A percentile compares a stretch with the other conserved stretches of the same genome.
Conservation (phyloP, 1,284 basidiomycete species). For the Pisolithus thermaeus region DNA sequence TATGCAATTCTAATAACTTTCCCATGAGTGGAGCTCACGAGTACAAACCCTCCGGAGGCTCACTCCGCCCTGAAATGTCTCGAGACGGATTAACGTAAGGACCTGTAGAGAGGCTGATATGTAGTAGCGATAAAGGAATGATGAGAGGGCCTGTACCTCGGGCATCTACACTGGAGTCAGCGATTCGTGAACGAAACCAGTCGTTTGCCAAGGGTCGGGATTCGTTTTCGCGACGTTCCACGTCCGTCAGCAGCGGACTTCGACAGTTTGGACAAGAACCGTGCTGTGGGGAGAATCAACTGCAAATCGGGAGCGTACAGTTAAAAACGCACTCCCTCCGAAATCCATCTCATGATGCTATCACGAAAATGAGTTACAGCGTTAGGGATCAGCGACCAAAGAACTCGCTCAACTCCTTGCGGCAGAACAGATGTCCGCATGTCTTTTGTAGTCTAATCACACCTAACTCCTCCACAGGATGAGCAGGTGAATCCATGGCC, state of each 20-base stretch:
- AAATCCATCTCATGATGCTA: constrained; percentile 63
- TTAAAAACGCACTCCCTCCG: constrained; percentile 42
- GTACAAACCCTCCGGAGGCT: constrained; percentile 44
- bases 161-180: constrained; percentile 15
- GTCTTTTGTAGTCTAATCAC: constrained; percentile 55
- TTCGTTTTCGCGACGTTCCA: constrained; percentile 10
- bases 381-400: neutral
- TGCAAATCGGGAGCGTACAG: neutral
- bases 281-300: constrained; percentile 35
- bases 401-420: constrained; percentile 52
- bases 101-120: constrained; percentile 10
- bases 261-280: constrained; percentile 62
- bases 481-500: constrained; percentile 71
- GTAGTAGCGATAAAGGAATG: constrained; percentile 13
- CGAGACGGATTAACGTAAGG: constrained; percentile 3
- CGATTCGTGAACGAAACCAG: constrained; percentile 23
- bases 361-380: constrained; percentile 9
- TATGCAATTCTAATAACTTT: constrained; percentile 10
- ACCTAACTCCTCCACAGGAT: constrained; percentile 59
- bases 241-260: constrained; percentile 32
- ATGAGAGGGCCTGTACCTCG: constrained; percentile 9
- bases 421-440: constrained; percentile 70
- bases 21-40: constrained; percentile 31
- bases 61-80: constrained; percentile 10
- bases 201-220: constrained; percentile 1